Percentiles rank a stretch among this genome's conserved stretches.
These are phyloP conservation scores for Monosporascus sp. DNA, from an alignment of 2,329 filamentous ascomycete species.

Conservation along the genomic window DNA sequence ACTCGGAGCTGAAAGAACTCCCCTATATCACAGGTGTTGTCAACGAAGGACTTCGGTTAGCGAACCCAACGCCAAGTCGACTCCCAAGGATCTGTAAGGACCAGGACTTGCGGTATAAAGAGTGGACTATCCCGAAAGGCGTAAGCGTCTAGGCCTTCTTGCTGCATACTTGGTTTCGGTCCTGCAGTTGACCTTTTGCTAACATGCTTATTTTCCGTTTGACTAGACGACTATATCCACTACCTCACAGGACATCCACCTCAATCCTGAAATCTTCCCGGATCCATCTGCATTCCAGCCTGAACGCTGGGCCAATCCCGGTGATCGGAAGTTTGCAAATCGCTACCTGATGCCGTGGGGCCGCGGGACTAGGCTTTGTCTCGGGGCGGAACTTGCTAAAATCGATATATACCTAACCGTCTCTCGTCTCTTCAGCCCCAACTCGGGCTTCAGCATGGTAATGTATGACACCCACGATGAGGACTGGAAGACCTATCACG, in stretches of 20 bases:
- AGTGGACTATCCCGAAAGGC: conserved; percentile 12
- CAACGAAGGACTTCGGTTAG: conserved; percentile 18
- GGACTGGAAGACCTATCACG: conserved; percentile 18
- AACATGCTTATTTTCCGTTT: neutral
- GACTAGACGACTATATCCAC: conserved; percentile 17
- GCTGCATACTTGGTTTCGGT: neutral
- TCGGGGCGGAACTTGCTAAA: conserved; percentile 19
- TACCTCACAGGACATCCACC: conserved; percentile 16
- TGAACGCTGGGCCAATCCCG: conserved; percentile 12
- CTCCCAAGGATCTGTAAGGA: conserved; percentile 16
- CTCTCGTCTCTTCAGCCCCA: conserved; percentile 15
- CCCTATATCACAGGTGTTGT: conserved; percentile 19
- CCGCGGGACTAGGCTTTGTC: conserved; percentile 14
- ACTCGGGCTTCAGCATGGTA: conserved; percentile 11
- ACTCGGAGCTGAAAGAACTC: conserved; percentile 13
- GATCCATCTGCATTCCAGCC: conserved; percentile 10
- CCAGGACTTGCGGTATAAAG: conserved; percentile 14
- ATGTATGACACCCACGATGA: conserved; percentile 12
- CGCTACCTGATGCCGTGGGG: conserved; percentile 19
- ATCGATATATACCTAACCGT: conserved; percentile 18
- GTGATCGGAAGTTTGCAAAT: conserved; percentile 12
- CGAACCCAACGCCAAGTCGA: conserved; percentile 18
- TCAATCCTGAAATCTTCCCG: conserved; percentile 12
- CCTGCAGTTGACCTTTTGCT: neutral
- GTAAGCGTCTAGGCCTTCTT: conserved; percentile 7